A percentile compares a stretch with the other conserved stretches of the same genome.
Conservation (phyloP, 75 land plant species). For the Selaginella tamariscina region DNA sequence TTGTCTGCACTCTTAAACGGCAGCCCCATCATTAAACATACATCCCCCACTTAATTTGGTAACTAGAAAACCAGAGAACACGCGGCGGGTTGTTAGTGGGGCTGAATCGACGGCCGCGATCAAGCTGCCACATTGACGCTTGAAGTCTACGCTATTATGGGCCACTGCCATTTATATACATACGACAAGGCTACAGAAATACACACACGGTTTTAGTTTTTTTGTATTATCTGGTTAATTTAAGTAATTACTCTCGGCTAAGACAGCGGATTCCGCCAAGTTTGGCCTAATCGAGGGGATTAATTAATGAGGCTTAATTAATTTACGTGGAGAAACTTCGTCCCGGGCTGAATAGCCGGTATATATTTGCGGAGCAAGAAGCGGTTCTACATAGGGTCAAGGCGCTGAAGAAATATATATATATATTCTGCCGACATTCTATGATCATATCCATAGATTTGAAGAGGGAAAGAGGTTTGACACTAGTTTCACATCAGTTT, state of each 20-base stretch:
- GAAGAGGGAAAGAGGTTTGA: too few relatives aligned
- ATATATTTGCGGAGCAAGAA: too few relatives aligned
- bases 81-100: too few relatives aligned
- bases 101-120: not conserved
- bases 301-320: not conserved
- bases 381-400: too few relatives aligned
- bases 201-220: too few relatives aligned
- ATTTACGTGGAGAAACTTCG: not conserved
- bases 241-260: not conserved
- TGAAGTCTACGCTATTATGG: conserved; percentile 1
- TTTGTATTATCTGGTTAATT: not conserved
- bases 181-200: too few relatives aligned
- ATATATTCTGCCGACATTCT: not conserved
- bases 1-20: too few relatives aligned
- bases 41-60: too few relatives aligned
- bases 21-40: too few relatives aligned
- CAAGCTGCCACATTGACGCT: too few relatives aligned
- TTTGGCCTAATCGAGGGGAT: not conserved
- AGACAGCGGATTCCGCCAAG: conserved; percentile 1
- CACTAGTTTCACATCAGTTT: too few relatives aligned
- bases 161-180: conserved; percentile 1
- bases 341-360: too few relatives aligned
- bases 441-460: not conserved
- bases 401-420: not conserved
- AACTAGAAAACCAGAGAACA: not conserved